Evolutionary conservation across 1,284 basidiomycete species (phyloP), one percentile per base, ranked within the genome.

Genomic region (Rhodotorula sp.): DNA sequence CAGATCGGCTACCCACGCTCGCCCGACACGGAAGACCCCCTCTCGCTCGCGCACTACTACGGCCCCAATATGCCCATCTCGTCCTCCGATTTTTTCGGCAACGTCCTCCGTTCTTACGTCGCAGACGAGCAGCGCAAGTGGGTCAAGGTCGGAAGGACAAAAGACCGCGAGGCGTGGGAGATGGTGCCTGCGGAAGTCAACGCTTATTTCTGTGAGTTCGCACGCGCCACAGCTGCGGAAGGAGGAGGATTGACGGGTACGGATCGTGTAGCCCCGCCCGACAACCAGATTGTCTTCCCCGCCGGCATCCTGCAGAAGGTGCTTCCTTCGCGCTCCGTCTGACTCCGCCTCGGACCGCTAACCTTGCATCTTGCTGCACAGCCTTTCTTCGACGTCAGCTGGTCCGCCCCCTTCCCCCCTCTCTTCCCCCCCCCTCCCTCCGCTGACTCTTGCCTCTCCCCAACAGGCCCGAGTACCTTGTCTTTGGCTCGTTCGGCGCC

Each of bases 281-380:
- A 86, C 1, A 92, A 92, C 64, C 82, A 95, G 88, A 95, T 97
- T 68, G 92, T 94, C 24, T 97, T 99, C 84, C 94, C 95, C 7
- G 95, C 95, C 22, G 95, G 95, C 51, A 94, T 98, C 78, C 82
- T 98, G 53, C 92, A 90, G 77, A 56, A 48, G 53, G 56, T 60
- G 54, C 27, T 47, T 55, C n/a, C n/a, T 55, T 30, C n/a, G 27
- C 0, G 27, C 22, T 59, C 8, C 1, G 48, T 24, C 13, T 13
- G 17, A 27, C 29, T 52, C 24, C 13, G n/a, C 24, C n/a, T 4
- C 24, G 3, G 51, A 27, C 51, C 10, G 29, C 17, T 24, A 22
- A 36, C 32, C 22, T 20, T 22, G 29, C 57, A 4, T 10, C 4
- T 29, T 19, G 4, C 3, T 22, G 0, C 17, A 7, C 64, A 66